Evolutionary conservation across 2,329 filamentous ascomycete genomes (phyloP).

Genomic region (Sporothrix brunneoviolacea): DNA sequence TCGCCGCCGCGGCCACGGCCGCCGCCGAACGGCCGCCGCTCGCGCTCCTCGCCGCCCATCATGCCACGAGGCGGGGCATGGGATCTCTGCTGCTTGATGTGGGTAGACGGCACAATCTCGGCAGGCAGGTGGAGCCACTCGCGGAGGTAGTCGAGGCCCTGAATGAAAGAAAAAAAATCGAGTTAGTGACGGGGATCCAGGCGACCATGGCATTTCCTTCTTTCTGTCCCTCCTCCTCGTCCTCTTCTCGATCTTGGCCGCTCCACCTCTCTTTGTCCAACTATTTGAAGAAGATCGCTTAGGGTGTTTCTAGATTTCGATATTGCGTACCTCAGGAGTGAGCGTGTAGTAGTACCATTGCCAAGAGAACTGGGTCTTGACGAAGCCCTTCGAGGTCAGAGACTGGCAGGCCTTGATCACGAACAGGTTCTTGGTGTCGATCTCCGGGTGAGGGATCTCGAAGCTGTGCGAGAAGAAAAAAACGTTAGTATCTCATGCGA

Average conservation of each 20-base stretch:
- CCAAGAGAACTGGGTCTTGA: conserved; percentile 99
- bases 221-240: no score
- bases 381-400: conserved; percentile 88
- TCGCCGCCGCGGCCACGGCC: conserved; percentile 60
- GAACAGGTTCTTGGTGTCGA: conserved; percentile 99
- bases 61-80: conserved; percentile 97
- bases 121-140: conserved; percentile 99
- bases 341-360: conserved; percentile 99
- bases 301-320: no score
- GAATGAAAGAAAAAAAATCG: conserved; percentile 28
- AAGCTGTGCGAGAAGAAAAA: conserved; percentile 22
- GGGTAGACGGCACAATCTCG: conserved; percentile 98
- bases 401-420: conserved; percentile 99
- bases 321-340: conserved; percentile 21
- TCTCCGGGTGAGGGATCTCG: conserved; percentile 65
- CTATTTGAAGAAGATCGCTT: no score
- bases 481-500: not conserved
- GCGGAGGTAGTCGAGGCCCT: conserved; percentile 99
- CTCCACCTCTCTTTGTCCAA: no score
- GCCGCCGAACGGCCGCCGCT: conserved; percentile 71
- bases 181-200: no score
- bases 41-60: conserved; percentile 80
- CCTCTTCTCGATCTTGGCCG: no score
- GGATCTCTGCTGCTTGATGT: conserved; percentile 99
- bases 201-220: no score